These are phyloP conservation scores for Monosporascus sp. DNA, from an alignment of 2,329 filamentous ascomycete genomes.

Conservation along the genomic window DNA sequence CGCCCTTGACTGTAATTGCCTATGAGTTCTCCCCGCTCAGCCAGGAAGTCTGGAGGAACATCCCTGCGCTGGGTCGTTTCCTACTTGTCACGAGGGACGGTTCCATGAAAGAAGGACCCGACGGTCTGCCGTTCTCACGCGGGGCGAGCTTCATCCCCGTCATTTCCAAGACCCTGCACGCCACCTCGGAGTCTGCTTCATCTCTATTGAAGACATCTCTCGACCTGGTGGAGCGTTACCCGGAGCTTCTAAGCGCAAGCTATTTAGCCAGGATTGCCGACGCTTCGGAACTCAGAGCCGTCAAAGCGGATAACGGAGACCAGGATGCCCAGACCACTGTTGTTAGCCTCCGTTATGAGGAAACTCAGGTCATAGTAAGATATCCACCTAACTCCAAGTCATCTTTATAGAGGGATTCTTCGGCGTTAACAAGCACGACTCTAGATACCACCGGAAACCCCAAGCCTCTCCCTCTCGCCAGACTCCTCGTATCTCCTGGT, in stretches of 20 bases:
- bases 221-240: neutral
- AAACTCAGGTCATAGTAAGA: conserved; percentile 5
- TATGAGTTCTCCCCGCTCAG: conserved; percentile 5
- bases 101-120: conserved; percentile 1
- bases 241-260: neutral
- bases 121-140: conserved; percentile 5
- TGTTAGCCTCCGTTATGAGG: neutral
- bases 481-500: conserved; percentile 16
- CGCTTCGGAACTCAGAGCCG: neutral
- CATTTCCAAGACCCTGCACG: conserved; percentile 1
- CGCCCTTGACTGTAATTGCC: conserved; percentile 3
- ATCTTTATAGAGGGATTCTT: too few species aligned
- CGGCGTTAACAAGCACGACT: neutral
- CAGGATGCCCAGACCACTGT: neutral
- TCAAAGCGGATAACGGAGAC: neutral
- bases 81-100: conserved; percentile 1
- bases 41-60: conserved; percentile 8
- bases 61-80: conserved; percentile 3
- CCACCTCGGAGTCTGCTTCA: neutral
- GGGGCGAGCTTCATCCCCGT: conserved; percentile 7
- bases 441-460: too few species aligned
- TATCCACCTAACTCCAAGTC: neutral
- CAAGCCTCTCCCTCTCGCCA: conserved; percentile 5
- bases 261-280: conserved; percentile 1
- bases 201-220: neutral